These are phyloP conservation scores for Pyrenophora teres DNA, from an alignment of 2,329 filamentous ascomycete genomes.

Conservation along the genomic window DNA sequence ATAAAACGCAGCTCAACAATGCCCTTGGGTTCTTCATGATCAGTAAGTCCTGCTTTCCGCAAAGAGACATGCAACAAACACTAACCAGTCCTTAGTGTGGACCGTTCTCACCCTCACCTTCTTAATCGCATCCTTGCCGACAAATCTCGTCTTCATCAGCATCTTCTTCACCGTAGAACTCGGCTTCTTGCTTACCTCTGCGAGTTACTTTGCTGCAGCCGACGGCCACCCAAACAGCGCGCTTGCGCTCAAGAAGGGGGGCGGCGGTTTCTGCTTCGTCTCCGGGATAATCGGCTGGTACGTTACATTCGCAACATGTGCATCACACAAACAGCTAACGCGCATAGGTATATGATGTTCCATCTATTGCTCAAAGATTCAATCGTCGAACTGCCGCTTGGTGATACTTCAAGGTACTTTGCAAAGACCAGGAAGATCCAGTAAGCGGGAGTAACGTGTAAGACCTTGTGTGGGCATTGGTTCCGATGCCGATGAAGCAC, in stretches of 20 bases:
- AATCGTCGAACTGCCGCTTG: conserved; percentile 30
- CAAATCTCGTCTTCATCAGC: conserved; percentile 55
- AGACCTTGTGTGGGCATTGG: neutral
- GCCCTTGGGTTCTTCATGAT: conserved; percentile 57
- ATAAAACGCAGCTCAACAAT: conserved; percentile 54
- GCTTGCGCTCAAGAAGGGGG: conserved; percentile 50
- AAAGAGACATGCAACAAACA: neutral
- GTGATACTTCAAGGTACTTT: conserved; percentile 36
- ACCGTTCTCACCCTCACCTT: conserved; percentile 55
- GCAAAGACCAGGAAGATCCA: conserved; percentile 25
- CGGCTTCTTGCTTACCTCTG: conserved; percentile 33
- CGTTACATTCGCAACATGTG: conserved; percentile 1
- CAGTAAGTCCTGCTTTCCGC: conserved; percentile 33
- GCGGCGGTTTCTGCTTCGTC: conserved; percentile 54
- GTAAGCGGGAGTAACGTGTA: neutral
- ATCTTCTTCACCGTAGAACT: conserved; percentile 57
- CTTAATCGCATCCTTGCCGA: conserved; percentile 52
- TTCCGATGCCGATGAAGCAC: neutral
- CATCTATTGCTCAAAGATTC: conserved; percentile 31
- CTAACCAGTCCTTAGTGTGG: conserved; percentile 47
- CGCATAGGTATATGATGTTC: conserved; percentile 28
- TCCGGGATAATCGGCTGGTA: conserved; percentile 52
- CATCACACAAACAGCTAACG: neutral
- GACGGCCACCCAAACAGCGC: conserved; percentile 48
- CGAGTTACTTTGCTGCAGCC: conserved; percentile 51